A percentile compares a stretch with the other conserved stretches of the same genome.
Evolutionary conservation across 2,329 filamentous ascomycete species (phyloP).

Genomic region (Sarocladiaceae sp.): DNA sequence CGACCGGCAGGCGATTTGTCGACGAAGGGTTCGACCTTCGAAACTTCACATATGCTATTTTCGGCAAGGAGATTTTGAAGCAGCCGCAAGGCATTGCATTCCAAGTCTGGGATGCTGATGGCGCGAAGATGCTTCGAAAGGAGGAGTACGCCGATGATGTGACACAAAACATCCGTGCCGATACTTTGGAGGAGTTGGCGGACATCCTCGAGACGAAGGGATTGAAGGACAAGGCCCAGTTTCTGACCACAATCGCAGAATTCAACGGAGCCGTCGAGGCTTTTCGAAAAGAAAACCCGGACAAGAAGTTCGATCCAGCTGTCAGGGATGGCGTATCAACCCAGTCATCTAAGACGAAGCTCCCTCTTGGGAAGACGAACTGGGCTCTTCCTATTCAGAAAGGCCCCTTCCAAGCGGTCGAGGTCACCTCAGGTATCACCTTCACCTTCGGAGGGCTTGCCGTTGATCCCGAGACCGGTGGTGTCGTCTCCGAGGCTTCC

Average conservation of each 20-base stretch:
- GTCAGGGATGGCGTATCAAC: slow-evolving; percentile 60
- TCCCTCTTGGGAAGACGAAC: slow-evolving; percentile 57
- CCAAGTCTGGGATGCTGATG: slow-evolving; percentile 58
- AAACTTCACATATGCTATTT: slow-evolving; percentile 65
- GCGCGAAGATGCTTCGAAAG: slow-evolving; percentile 45
- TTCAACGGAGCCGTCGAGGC: slow-evolving; percentile 55
- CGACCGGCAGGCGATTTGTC: slow-evolving; percentile 55
- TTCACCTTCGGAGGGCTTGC: slow-evolving; percentile 65
- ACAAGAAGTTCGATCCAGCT: slow-evolving; percentile 51
- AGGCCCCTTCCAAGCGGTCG: slow-evolving; percentile 58
- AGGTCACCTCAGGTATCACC: slow-evolving; percentile 61
- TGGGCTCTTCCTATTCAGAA: slow-evolving; percentile 58
- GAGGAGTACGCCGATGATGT: slow-evolving; percentile 61
- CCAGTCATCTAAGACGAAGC: slow-evolving; percentile 37
- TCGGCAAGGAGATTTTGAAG: slow-evolving; percentile 56
- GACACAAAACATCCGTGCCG: slow-evolving; percentile 47
- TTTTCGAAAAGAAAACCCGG: slow-evolving; percentile 39
- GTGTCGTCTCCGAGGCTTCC: slow-evolving; percentile 43
- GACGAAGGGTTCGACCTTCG: slow-evolving; percentile 62
- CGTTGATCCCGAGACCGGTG: slow-evolving; percentile 49
- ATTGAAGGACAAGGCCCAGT: slow-evolving; percentile 37
- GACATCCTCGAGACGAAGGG: slow-evolving; percentile 41
- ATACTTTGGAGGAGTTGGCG: slow-evolving; percentile 52
- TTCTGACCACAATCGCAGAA: slow-evolving; percentile 46
- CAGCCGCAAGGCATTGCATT: slow-evolving; percentile 58